Conservation (phyloP, 2,329 filamentous ascomycete species). For the Fusarium solani-melongenae region DNA sequence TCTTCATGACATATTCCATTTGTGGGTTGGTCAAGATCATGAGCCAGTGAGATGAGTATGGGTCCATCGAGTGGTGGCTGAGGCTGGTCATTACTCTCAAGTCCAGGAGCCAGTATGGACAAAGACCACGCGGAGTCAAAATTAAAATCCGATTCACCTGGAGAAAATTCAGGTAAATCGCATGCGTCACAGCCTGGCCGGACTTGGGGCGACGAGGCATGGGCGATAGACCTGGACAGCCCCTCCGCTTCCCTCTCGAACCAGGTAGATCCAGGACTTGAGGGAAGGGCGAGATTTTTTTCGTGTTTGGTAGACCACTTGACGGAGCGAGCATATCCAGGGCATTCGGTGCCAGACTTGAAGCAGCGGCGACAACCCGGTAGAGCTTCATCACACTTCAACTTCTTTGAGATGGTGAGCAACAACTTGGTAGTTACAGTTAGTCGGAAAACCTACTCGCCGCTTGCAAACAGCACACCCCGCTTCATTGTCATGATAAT, state of each 20-base stretch:
- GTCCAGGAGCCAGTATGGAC: background rate
- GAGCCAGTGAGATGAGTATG: background rate
- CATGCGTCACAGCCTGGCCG: background rate
- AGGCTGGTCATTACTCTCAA: background rate
- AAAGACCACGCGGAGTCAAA: background rate
- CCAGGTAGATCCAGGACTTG: background rate
- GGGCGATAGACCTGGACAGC: background rate
- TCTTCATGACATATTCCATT: background rate
- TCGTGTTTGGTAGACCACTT: background rate
- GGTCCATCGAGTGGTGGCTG: background rate
- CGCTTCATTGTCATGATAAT: background rate
- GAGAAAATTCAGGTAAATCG: background rate
- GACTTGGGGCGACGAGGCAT: background rate
- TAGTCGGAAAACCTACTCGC: background rate
- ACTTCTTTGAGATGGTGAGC: background rate
- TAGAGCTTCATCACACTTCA: background rate
- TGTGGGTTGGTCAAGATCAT: background rate
- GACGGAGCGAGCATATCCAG: background rate
- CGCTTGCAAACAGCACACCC: background rate
- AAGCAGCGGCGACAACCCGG: background rate
- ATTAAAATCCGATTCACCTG: background rate
- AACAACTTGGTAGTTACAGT: background rate
- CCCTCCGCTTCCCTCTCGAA: background rate
- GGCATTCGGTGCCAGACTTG: background rate
- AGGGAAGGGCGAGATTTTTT: background rate